Evolutionary conservation across 495 filamentous ascomycete species (phyloP).

Genomic region (Tricharina praecox): DNA sequence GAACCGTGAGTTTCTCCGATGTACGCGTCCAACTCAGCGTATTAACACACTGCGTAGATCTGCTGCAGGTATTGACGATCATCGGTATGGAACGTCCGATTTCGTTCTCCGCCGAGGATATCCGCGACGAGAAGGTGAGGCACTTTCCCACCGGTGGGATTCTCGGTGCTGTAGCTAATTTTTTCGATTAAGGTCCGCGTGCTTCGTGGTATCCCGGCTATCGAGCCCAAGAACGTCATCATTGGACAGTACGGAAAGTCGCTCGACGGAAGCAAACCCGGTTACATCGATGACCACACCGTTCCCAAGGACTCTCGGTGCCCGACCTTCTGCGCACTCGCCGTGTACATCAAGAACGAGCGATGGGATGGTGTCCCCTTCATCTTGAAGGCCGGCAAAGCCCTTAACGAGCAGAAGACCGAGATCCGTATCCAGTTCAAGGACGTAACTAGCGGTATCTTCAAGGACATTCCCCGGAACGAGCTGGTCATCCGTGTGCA

Average conservation of each 20-base stretch:
- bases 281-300: constrained; percentile 97
- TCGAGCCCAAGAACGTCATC: constrained; percentile 99
- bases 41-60: constrained; percentile 35
- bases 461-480: constrained; percentile 98
- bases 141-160: neutral
- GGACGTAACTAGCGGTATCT: constrained; percentile 97
- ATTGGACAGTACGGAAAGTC: constrained; percentile 98
- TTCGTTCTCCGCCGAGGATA: constrained; percentile 95
- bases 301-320: constrained; percentile 94
- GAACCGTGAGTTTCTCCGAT: constrained; percentile 37
- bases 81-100: constrained; percentile 97
- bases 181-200: constrained; percentile 54
- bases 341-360: constrained; percentile 98
- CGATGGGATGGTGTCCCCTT: constrained; percentile 98
- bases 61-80: constrained; percentile 89
- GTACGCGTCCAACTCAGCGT: neutral
- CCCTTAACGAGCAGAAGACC: constrained; percentile 98
- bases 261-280: constrained; percentile 88
- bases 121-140: constrained; percentile 95
- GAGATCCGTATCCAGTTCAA: constrained; percentile 99
- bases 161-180: neutral
- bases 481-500: constrained; percentile 99
- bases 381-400: constrained; percentile 98
- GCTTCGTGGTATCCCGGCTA: constrained; percentile 76
- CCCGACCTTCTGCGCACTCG: constrained; percentile 94